Evolutionary conservation across 2,329 filamentous ascomycete genomes (phyloP), one percentile per base, ranked within the genome.

Genomic region (Alternaria sp.): DNA sequence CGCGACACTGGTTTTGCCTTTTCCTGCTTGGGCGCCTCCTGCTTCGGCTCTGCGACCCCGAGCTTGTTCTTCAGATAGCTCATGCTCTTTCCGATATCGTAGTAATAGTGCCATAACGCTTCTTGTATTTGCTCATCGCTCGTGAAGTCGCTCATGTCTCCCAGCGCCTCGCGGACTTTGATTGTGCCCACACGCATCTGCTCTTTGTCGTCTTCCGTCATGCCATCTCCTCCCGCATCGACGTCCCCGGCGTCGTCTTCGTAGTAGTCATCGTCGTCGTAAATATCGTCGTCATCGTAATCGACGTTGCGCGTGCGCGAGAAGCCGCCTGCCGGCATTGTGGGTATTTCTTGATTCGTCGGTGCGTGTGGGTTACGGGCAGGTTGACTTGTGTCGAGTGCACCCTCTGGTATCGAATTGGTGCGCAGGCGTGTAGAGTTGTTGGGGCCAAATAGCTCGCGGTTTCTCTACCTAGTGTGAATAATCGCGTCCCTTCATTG

Each of bases 101-200:
- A 98, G 78, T 94, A 98, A 79, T 97, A 97, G 79, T 99, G 88
- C 93, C 93, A 98, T 16, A 99, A 80, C 0, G 94, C 87, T 62
- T 98, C 94, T 76, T 96, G 88, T 63, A 97, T 94, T 74, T 97
- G 90, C 38, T 83, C 81, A 61, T 90, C 87, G 5, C 86, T 84
- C n/a, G 86, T 81, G 73, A 63, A 63, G 84, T 86, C 69, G 89
- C 84, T 62, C 86, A 61, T 49, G 14, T 81, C 78, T 7, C 88
- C 90, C n/a, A 97, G 82, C 8, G 85, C 84, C 62, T 83, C 83
- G 59, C 87, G 85, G 36, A 96, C 90, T 65, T 89, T 84, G 39
- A 84, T 82, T 1, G 89, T 92, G 51, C 89, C 90, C 39, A 86
- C 78, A 39, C 85, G 84, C 85, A 96, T 86, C 62, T 86, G 81